Base-by-base conservation (phyloP, 352 stramenopile species). In the Globisporangium acanthophoron region DNA sequence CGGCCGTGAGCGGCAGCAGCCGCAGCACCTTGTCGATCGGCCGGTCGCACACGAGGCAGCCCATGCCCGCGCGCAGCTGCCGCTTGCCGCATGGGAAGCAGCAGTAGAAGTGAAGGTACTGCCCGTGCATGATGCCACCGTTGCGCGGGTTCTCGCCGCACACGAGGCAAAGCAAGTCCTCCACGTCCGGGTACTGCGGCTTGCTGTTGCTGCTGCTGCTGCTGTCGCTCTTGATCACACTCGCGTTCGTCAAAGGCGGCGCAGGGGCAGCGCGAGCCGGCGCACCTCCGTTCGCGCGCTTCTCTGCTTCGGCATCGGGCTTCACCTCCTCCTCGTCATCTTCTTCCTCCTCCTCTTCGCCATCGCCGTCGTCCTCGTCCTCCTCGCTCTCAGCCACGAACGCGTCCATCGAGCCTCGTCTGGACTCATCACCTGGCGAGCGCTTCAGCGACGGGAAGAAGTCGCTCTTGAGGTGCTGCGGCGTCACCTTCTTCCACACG, bases 81-180 rank as follows among this genome's bases (percentile, higher is more conserved):
- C 68, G 74, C 69, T 92, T 95, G 6, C 71, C 85, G 57, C 85
- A 95, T 8, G 67, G 70, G 47, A 84, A 95, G 59, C 85, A 95
- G 54, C 71, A 83, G 62, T 93, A 92, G 35, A 87, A 80, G 48
- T 95, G 85, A 8, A 93, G 64, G 54, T 92, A 95, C 51, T 89
- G 66, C 37, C 84, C 85, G 50, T 95, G 85, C 5, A 85, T 68
- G 39, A 94, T 64, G 37, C 66, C 81, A 6, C 80, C 79, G 39
- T 91, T 76, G 33, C 83, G 79, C 8, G 73, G 72, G 21, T 80
- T 82, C 56, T 73, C 58, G 18, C 69, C 57, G 46, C 85, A 94
- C 15, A 92, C 67, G 8, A 94, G 74, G 45, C 85, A 94, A 47
- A 76, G 61, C 3, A 92, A 58, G 39, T 89, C 76, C 39, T 89